phyloP scores from a whole-genome alignment of 768 basidiomycete genomes.

The Russula vinacea region DNA sequence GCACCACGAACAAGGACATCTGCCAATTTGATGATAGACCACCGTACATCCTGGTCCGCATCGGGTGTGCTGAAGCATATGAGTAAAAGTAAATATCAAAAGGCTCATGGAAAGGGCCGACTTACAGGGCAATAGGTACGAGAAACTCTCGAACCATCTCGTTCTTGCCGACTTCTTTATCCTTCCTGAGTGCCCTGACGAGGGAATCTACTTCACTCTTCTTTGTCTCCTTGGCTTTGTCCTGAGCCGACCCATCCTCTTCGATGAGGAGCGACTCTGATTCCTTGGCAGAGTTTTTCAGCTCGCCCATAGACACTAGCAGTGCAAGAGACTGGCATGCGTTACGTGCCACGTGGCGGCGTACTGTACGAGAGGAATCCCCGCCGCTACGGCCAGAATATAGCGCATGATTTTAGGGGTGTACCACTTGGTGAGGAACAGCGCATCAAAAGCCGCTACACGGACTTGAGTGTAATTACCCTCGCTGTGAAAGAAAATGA shows the following conservation, averaged over 20 bases:
- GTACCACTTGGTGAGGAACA: conserved; percentile 89
- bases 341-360: conserved; percentile 82
- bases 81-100: background rate
- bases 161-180: conserved; percentile 79
- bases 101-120: conserved; percentile 15
- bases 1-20: conserved; percentile 82
- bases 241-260: conserved; percentile 73
- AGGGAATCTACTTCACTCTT: conserved; percentile 80
- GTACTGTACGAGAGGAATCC: conserved; percentile 81
- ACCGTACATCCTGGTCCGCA: conserved; percentile 84
- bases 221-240: conserved; percentile 66
- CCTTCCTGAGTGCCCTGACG: conserved; percentile 85
- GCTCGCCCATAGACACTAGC: conserved; percentile 84
- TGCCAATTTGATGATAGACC: conserved; percentile 87
- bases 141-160: conserved; percentile 74
- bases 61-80: conserved; percentile 54
- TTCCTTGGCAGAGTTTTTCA: conserved; percentile 74
- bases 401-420: conserved; percentile 81
- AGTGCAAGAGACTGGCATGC: conserved; percentile 85
- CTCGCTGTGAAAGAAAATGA: conserved; percentile 52
- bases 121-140: conserved; percentile 79
- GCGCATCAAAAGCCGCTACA: conserved; percentile 88
- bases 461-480: conserved; percentile 93
- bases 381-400: conserved; percentile 78
- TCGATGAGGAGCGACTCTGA: conserved; percentile 77